These are phyloP conservation scores for Penicillium sp. DNA, from an alignment of 2,329 filamentous ascomycete genomes.

Conservation along the genomic window DNA sequence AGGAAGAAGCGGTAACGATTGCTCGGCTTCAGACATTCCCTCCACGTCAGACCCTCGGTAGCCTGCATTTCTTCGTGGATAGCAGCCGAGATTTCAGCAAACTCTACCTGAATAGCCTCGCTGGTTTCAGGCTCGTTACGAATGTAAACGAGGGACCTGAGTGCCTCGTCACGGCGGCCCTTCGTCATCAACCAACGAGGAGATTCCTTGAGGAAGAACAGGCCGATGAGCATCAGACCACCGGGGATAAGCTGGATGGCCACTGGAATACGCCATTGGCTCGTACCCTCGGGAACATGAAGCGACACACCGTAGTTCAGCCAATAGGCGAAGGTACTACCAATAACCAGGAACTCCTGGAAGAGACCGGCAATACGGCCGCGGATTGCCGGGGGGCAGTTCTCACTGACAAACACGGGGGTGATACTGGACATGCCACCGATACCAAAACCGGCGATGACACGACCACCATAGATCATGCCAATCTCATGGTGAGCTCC, in stretches of 20 bases:
- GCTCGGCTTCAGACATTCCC: conserved; percentile 38
- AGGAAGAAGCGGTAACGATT: conserved; percentile 39
- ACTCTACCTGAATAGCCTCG: conserved; percentile 30
- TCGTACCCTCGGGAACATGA: conserved; percentile 43
- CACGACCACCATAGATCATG: conserved; percentile 38
- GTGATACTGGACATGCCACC: conserved; percentile 41
- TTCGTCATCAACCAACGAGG: conserved; percentile 56
- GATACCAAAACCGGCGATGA: conserved; percentile 37
- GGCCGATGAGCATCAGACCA: conserved; percentile 48
- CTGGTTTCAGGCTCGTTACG: conserved; percentile 30
- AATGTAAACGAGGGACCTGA: conserved; percentile 37
- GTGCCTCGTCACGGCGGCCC: conserved; percentile 47
- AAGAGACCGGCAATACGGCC: conserved; percentile 38
- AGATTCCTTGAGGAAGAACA: conserved; percentile 53
- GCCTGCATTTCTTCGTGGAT: conserved; percentile 42
- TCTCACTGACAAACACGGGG: conserved; percentile 38
- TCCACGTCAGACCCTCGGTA: conserved; percentile 43
- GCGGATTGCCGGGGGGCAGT: conserved; percentile 31
- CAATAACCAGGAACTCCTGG: conserved; percentile 39
- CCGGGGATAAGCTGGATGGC: conserved; percentile 54
- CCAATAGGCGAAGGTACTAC: conserved; percentile 52
- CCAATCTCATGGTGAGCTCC: conserved; percentile 32
- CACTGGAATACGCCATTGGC: conserved; percentile 55
- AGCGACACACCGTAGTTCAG: conserved; percentile 52
- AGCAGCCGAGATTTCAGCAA: conserved; percentile 41